Evolutionary conservation across 2,329 filamentous ascomycete species (phyloP), one percentile per base, ranked within the genome.

Genomic region (Cytospora mali): DNA sequence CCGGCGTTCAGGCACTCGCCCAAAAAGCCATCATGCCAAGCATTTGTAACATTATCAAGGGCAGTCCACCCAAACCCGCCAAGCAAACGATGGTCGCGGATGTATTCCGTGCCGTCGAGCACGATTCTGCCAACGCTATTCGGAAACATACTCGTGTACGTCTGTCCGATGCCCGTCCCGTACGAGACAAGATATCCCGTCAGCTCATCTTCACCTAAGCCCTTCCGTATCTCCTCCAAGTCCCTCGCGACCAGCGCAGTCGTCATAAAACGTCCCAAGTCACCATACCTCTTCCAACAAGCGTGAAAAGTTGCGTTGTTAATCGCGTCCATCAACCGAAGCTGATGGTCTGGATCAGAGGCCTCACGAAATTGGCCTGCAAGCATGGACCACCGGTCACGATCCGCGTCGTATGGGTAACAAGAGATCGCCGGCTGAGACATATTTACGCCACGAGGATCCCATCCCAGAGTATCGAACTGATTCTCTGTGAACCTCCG

Each of bases 381-480:
- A n/a, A 77, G 62, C 48, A 80, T 70, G 14, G 72, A 71, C 81
- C 80, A 84, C 58, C 75, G 78, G 63, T 82, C 79, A 2, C 80
- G 75, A 66, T 79, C 73, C 10, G 75, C 77, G 50, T 81, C 72
- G 58, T 76, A 72, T 5, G 80, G 77, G 56, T 77, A 83, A 70
- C 81, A 84, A 1, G 78, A 70, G 2, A 80, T 68, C 4, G 75
- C 69, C 0, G 82, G 82, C 7, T 75, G 75, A 1, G 80, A 79
- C 1, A 73, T 69, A 66, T 83, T 83, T 58, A 84, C 79, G 1
- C 81, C 81, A 4, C 82, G 77, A n/a, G 81, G 81, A 57, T 84
- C 82, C 77, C 80, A 84, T n/a, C 80, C 80, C 16, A 84, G 69
- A 6, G 83, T 77, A 62, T 83, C 80, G 25, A 76, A 80, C 25